Conservation (phyloP, 2,329 filamentous ascomycete genomes). For the Trichoderma oligosporum region DNA sequence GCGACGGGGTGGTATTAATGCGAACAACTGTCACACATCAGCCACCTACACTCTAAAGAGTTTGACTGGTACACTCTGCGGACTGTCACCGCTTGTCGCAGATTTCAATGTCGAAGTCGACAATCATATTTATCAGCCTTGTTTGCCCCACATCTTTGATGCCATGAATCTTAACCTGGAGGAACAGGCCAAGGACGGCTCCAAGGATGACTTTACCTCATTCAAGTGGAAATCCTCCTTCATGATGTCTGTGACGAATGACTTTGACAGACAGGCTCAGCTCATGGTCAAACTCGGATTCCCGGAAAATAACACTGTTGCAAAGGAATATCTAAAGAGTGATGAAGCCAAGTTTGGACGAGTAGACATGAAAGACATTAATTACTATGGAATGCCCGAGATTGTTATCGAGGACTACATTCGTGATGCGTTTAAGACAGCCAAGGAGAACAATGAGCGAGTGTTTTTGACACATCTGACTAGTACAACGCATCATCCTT, state of each 20-base stretch:
- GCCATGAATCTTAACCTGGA: conserved; percentile 29
- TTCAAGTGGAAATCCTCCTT: conserved; percentile 32
- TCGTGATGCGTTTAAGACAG: conserved; percentile 30
- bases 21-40: conserved; percentile 38
- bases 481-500: conserved; percentile 34
- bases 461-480: conserved; percentile 35
- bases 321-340: conserved; percentile 31
- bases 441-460: conserved; percentile 30
- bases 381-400: conserved; percentile 35
- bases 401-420: conserved; percentile 32
- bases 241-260: conserved; percentile 32
- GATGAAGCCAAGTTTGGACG: conserved; percentile 29
- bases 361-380: conserved; percentile 30
- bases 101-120: conserved; percentile 42
- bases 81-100: conserved; percentile 38
- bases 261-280: conserved; percentile 32
- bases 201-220: conserved; percentile 23
- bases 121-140: conserved; percentile 44
- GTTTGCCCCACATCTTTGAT: conserved; percentile 37
- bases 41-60: conserved; percentile 44
- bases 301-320: conserved; percentile 25
- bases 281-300: conserved; percentile 32
- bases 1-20: conserved; percentile 38
- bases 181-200: conserved; percentile 7
- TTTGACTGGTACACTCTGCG: conserved; percentile 39